Percentiles rank a stretch among this genome's conserved stretches.
These are phyloP conservation scores for Lecanicillium sp. DNA, from an alignment of 2,329 filamentous ascomycete species.

Conservation along the genomic window DNA sequence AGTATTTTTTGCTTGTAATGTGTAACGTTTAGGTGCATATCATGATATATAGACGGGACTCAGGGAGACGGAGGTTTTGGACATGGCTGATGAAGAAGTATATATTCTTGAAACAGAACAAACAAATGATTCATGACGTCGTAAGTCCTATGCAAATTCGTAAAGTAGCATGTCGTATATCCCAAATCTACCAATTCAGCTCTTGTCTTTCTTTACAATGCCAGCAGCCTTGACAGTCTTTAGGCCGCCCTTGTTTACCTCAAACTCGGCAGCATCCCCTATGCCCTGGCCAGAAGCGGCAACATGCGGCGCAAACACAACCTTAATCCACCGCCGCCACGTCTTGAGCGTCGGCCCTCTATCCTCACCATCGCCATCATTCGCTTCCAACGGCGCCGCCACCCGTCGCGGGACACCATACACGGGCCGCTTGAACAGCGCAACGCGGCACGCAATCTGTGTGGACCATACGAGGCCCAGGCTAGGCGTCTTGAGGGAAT, in stretches of 20 bases:
- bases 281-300: slow-evolving; percentile 40
- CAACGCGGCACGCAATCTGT: slow-evolving; percentile 76
- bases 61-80: no score
- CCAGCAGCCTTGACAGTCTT: slow-evolving; percentile 15
- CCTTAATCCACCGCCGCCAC: slow-evolving; percentile 73
- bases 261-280: slow-evolving; percentile 57
- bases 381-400: slow-evolving; percentile 26
- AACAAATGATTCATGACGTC: slow-evolving; percentile 1
- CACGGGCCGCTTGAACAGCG: slow-evolving; percentile 64
- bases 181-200: background rate
- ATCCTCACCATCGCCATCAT: slow-evolving; percentile 33
- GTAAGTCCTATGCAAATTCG: background rate
- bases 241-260: slow-evolving; percentile 62
- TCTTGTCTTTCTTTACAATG: slow-evolving; percentile 7
- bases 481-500: slow-evolving; percentile 68
- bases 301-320: slow-evolving; percentile 81
- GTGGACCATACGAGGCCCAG: slow-evolving; percentile 87
- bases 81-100: background rate
- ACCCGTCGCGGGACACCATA: slow-evolving; percentile 29
- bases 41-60: background rate
- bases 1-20: background rate
- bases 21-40: no score
- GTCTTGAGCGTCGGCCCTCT: slow-evolving; percentile 39
- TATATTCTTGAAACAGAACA: slow-evolving; percentile 8
- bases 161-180: background rate